A percentile compares a stretch with the other conserved stretches of the same genome.
Conservation (phyloP, 345 rosid species). For the Euclidium syriacum region DNA sequence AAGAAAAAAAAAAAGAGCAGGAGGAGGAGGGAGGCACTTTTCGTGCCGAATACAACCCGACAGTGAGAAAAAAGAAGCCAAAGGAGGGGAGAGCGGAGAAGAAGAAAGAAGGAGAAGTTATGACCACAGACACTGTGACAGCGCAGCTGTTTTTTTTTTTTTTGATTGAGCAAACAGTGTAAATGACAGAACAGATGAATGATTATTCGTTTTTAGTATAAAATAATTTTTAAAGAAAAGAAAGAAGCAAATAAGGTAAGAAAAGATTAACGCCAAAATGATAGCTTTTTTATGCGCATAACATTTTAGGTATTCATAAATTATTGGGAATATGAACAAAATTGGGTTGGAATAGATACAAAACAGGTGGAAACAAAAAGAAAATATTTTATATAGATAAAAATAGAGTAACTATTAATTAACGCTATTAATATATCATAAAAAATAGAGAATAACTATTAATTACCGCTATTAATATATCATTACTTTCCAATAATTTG, state of each 20-base stretch:
- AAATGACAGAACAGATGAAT: conserved; percentile 8
- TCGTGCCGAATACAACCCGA: conserved; percentile 19
- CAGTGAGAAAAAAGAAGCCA: conserved; percentile 5
- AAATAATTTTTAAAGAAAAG: background rate
- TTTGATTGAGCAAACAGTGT: background rate
- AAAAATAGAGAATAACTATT: background rate
- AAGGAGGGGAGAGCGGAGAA: conserved; percentile 1
- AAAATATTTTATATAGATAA: background rate
- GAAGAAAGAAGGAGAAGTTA: conserved; percentile 19
- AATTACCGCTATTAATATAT: background rate
- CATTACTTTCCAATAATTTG: conserved; percentile 20
- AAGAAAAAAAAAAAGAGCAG: background rate
- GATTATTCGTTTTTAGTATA: conserved; percentile 9
- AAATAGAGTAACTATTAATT: background rate
- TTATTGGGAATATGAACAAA: background rate
- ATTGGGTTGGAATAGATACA: background rate
- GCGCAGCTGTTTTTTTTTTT: background rate
- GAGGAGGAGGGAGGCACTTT: conserved; percentile 2
- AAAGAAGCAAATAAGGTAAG: conserved; percentile 2
- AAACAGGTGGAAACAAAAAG: background rate
- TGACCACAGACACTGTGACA: conserved; percentile 20
- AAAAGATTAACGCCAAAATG: conserved; percentile 17
- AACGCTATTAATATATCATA: background rate
- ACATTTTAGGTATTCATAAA: background rate
- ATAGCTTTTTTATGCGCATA: conserved; percentile 15